Conservation (phyloP, 768 basidiomycete species). For the Lactarius psammicola region DNA sequence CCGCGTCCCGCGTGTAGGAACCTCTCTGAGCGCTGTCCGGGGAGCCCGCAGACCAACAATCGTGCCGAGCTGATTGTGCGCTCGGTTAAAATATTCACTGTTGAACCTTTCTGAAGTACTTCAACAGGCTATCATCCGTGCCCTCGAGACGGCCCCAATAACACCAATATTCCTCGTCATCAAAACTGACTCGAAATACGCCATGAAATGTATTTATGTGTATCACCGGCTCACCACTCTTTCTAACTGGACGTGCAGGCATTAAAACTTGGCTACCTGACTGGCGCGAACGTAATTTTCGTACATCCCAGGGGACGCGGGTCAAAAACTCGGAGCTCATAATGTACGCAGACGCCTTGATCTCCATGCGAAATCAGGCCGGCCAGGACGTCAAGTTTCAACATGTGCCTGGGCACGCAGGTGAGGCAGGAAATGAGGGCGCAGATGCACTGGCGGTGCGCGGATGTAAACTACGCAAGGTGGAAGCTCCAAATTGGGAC, state of each 20-base stretch:
- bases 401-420: slow-evolving; percentile 79
- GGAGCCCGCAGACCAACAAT: slow-evolving; percentile 76
- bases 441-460: slow-evolving; percentile 73
- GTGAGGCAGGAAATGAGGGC: slow-evolving; percentile 79
- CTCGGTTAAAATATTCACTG: slow-evolving; percentile 23
- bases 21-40: slow-evolving; percentile 77
- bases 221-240: slow-evolving; percentile 2
- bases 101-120: neutral
- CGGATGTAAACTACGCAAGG: slow-evolving; percentile 45
- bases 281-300: slow-evolving; percentile 62
- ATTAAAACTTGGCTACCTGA: slow-evolving; percentile 62
- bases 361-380: slow-evolving; percentile 48
- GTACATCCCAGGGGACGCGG: slow-evolving; percentile 44
- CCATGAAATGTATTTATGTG: slow-evolving; percentile 61
- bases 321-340: slow-evolving; percentile 78
- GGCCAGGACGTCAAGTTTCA: slow-evolving; percentile 60
- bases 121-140: slow-evolving; percentile 76
- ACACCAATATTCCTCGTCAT: slow-evolving; percentile 60
- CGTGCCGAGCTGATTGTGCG: slow-evolving; percentile 83
- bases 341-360: slow-evolving; percentile 61
- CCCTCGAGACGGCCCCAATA: slow-evolving; percentile 71
- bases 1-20: slow-evolving; percentile 51
- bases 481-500: slow-evolving; percentile 62
- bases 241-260: slow-evolving; percentile 45
- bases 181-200: slow-evolving; percentile 84